Conservation (phyloP, 345 rosid genomes). For the Balakata baccata region DNA sequence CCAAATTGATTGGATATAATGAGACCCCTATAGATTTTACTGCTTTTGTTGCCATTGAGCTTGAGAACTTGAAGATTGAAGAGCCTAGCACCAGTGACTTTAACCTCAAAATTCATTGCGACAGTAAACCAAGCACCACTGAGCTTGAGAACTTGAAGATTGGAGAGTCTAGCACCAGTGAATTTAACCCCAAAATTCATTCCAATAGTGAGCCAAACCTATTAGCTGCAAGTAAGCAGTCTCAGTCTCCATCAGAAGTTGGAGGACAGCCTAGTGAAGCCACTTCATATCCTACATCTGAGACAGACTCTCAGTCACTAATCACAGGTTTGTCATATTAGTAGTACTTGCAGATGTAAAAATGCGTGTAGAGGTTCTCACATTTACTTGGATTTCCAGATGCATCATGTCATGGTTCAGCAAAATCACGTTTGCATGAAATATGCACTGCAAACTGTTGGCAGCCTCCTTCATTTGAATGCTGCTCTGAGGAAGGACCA, state of each 20-base stretch:
- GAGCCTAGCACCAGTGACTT: constrained; percentile 21
- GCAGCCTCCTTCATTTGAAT: constrained; percentile 64
- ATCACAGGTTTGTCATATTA: constrained; percentile 24
- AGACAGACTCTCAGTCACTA: not conserved
- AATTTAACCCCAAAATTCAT: constrained; percentile 12
- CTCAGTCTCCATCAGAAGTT: constrained; percentile 19
- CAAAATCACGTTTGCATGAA: constrained; percentile 58
- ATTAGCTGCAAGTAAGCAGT: constrained; percentile 21
- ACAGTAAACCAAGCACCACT: constrained; percentile 14
- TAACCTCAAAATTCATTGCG: constrained; percentile 15
- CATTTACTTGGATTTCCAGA: constrained; percentile 31
- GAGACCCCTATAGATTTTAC: constrained; percentile 58
- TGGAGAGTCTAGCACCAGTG: constrained; percentile 21
- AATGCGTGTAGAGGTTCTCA: not conserved
- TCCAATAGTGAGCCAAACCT: constrained; percentile 23
- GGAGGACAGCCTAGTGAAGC: constrained; percentile 20
- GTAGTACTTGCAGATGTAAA: not conserved
- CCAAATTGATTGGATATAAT: constrained; percentile 74
- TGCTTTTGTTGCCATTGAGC: constrained; percentile 20
- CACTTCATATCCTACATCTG: constrained; percentile 9
- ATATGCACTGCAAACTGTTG: constrained; percentile 64
- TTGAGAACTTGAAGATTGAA: constrained; percentile 29
- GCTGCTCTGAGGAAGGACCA: constrained; percentile 71
- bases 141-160: constrained; percentile 31
- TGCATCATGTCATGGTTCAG: constrained; percentile 38